Conservation (phyloP, 306 rosid species). For the Hylodesmum podocarpum region DNA sequence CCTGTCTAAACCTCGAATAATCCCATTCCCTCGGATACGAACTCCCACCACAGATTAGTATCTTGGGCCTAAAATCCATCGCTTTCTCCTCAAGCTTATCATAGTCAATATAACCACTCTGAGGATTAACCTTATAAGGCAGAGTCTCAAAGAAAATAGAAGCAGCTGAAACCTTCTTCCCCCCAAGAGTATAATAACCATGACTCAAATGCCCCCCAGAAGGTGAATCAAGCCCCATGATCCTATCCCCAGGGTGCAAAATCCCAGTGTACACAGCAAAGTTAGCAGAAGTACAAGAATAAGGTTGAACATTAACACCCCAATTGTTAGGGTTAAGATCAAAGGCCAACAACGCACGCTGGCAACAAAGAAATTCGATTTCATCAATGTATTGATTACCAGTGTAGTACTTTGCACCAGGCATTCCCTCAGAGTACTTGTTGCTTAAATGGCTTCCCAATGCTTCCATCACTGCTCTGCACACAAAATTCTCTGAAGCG, state of each 20-base stretch:
- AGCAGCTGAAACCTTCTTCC: conserved; percentile 74
- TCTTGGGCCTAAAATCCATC: conserved; percentile 72
- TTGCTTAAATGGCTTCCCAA: conserved; percentile 84
- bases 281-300: conserved; percentile 83
- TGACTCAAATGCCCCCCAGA: conserved; percentile 94
- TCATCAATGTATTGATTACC: conserved; percentile 78
- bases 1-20: conserved; percentile 61
- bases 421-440: conserved; percentile 86
- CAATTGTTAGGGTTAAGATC: conserved; percentile 61
- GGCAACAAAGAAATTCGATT: conserved; percentile 73
- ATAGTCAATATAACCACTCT: conserved; percentile 66
- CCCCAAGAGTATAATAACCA: conserved; percentile 71
- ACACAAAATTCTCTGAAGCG: conserved; percentile 85
- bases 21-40: conserved; percentile 91
- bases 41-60: conserved; percentile 88
- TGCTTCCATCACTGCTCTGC: conserved; percentile 90
- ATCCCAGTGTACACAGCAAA: conserved; percentile 82
- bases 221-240: conserved; percentile 85
- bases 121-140: conserved; percentile 76
- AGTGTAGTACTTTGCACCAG: conserved; percentile 70
- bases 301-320: conserved; percentile 97
- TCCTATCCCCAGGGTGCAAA: conserved; percentile 71
- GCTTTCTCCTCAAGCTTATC: conserved; percentile 90
- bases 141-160: conserved; percentile 77
- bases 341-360: conserved; percentile 74